Conservation (phyloP, 2,329 filamentous ascomycete genomes). For the Diaporthe citrichinensis region DNA sequence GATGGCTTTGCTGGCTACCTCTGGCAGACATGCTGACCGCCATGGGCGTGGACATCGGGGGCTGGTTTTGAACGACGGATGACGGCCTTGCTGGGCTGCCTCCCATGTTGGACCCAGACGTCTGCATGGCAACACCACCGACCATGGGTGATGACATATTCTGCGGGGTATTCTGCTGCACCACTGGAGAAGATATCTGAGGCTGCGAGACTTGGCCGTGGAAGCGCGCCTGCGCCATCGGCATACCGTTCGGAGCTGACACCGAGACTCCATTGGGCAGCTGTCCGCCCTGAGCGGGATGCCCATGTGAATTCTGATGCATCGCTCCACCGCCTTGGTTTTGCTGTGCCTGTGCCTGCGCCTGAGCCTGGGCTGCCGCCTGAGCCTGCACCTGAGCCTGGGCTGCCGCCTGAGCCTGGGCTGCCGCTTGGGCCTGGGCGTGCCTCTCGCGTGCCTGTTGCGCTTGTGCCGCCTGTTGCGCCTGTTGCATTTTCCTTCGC, state of each 20-base stretch:
- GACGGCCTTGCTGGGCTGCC: slow-evolving; percentile 76
- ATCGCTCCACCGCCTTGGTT: slow-evolving; percentile 53
- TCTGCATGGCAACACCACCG: slow-evolving; percentile 74
- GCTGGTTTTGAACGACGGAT: slow-evolving; percentile 74
- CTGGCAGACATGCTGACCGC: slow-evolving; percentile 74
- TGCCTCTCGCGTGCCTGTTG: slow-evolving; percentile 51
- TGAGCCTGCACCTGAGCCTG: slow-evolving; percentile 48
- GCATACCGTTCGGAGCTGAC: slow-evolving; percentile 49
- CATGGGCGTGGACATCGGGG: slow-evolving; percentile 71
- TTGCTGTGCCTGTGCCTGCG: slow-evolving; percentile 48
- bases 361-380: slow-evolving; percentile 46
- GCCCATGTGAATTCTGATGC: slow-evolving; percentile 58
- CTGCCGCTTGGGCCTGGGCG: slow-evolving; percentile 53
- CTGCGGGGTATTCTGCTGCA: slow-evolving; percentile 74
- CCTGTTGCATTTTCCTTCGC: slow-evolving; percentile 52
- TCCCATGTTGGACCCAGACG: slow-evolving; percentile 76
- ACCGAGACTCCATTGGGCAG: slow-evolving; percentile 58
- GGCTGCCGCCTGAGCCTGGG: slow-evolving; percentile 44
- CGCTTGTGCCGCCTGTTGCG: slow-evolving; percentile 48
- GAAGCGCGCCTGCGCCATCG: slow-evolving; percentile 62
- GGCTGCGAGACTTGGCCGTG: slow-evolving; percentile 72
- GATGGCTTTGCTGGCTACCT: slow-evolving; percentile 77
- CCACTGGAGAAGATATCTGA: slow-evolving; percentile 77
- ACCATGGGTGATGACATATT: slow-evolving; percentile 77
- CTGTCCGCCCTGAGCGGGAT: slow-evolving; percentile 58